phyloP scores from a whole-genome alignment of 2,329 filamentous ascomycete species.

The Sporothrix brasiliensis region DNA sequence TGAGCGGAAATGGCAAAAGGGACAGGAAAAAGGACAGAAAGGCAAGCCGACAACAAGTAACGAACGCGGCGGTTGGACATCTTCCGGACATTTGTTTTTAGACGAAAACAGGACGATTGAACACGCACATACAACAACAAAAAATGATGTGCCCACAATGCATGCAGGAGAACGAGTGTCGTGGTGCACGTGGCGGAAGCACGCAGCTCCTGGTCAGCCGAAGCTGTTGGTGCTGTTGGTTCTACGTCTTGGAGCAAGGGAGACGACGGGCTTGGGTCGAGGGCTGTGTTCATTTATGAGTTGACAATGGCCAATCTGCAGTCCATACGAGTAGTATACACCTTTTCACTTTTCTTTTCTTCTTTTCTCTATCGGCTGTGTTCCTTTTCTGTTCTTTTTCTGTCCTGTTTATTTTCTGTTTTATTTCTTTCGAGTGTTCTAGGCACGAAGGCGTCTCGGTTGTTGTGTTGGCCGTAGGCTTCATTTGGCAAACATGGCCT shows the following conservation, averaged over 20 bases:
- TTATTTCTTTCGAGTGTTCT: neutral
- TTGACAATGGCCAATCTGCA: neutral
- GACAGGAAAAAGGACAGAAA: neutral
- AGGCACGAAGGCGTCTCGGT: neutral
- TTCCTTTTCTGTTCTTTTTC: neutral
- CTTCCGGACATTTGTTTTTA: neutral
- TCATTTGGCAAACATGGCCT: neutral
- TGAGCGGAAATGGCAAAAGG: slow-evolving; percentile 41
- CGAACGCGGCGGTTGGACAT: neutral
- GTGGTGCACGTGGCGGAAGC: slow-evolving; percentile 12
- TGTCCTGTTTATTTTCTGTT: neutral
- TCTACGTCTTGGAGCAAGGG: neutral
- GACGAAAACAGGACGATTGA: slow-evolving; percentile 9
- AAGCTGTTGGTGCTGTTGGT: neutral
- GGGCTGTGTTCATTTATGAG: neutral
- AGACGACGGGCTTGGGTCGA: slow-evolving; percentile 10
- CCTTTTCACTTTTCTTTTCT: neutral
- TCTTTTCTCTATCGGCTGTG: neutral
- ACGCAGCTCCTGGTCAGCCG: slow-evolving; percentile 1
- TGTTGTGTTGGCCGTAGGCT: neutral
- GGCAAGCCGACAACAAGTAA: neutral
- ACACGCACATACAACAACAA: neutral
- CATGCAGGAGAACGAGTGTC: neutral
- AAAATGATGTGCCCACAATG: neutral
- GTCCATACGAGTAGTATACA: neutral